These are phyloP conservation scores for Cylindrotheca closterium DNA, from an alignment of 108 stramenopile genomes.

Conservation along the genomic window DNA sequence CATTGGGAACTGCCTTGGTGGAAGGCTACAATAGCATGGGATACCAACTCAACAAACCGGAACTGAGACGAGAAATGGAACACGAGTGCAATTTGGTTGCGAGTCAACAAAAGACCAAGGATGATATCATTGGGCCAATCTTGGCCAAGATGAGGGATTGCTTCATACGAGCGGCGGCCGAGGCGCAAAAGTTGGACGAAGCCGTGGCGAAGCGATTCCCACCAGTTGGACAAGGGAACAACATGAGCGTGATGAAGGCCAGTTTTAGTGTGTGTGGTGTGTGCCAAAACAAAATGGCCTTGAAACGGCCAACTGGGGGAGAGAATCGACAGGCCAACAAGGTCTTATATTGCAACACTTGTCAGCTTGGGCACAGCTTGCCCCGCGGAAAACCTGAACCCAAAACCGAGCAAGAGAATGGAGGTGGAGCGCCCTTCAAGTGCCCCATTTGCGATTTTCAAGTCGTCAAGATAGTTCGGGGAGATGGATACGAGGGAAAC, in stretches of 20 bases:
- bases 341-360: constrained; percentile 68
- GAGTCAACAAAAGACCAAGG: constrained; percentile 70
- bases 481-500: constrained; percentile 66
- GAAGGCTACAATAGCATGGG: constrained; percentile 96
- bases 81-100: constrained; percentile 82
- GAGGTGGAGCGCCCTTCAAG: constrained; percentile 34
- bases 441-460: constrained; percentile 87
- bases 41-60: constrained; percentile 92
- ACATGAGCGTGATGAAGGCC: constrained; percentile 38
- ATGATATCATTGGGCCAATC: constrained; percentile 65
- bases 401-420: constrained; percentile 46
- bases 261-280: constrained; percentile 70
- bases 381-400: constrained; percentile 56
- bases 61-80: constrained; percentile 84
- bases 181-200: constrained; percentile 85
- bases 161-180: constrained; percentile 61
- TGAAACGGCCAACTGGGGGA: constrained; percentile 52
- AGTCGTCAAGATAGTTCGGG: constrained; percentile 47
- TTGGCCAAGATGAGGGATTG: constrained; percentile 79
- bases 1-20: constrained; percentile 87
- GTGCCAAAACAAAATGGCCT: constrained; percentile 57
- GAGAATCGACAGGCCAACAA: constrained; percentile 41
- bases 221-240: constrained; percentile 47
- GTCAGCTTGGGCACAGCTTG: constrained; percentile 52
- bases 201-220: constrained; percentile 76